These are phyloP conservation scores for Aspergillus sp. DNA, from an alignment of 2,329 filamentous ascomycete species.

Conservation along the genomic window DNA sequence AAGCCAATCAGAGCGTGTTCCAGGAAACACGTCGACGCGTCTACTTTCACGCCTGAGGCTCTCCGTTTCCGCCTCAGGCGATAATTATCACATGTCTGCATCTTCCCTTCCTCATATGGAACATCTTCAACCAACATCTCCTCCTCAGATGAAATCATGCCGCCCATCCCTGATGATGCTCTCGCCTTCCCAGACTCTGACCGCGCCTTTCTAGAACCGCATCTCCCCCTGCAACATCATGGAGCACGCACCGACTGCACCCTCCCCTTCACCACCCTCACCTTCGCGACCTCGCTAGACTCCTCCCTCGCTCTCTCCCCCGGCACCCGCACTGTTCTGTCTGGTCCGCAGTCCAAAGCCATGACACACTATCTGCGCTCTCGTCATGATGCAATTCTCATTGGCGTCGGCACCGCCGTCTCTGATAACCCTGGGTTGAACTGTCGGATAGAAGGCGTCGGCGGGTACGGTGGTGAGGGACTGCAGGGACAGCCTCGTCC, in stretches of 20 bases:
- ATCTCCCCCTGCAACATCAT: slow-evolving; percentile 5
- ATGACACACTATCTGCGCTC: slow-evolving; percentile 95
- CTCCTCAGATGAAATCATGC: background rate
- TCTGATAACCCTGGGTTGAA: slow-evolving; percentile 86
- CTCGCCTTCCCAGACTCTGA: slow-evolving; percentile 4
- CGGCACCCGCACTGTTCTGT: slow-evolving; percentile 73
- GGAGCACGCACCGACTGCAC: slow-evolving; percentile 6
- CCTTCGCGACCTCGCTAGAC: slow-evolving; percentile 86
- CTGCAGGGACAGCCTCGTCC: slow-evolving; percentile 68
- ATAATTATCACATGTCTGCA: background rate
- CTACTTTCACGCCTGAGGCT: no score
- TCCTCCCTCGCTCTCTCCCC: slow-evolving; percentile 70
- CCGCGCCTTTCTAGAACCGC: slow-evolving; percentile 7
- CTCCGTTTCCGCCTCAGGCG: background rate
- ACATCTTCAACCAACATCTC: background rate
- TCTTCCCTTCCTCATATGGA: background rate
- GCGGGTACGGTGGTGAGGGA: slow-evolving; percentile 51
- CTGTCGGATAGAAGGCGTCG: slow-evolving; percentile 66
- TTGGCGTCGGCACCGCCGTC: slow-evolving; percentile 80
- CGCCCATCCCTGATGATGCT: background rate
- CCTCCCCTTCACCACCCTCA: slow-evolving; percentile 67
- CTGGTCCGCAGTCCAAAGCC: slow-evolving; percentile 77
- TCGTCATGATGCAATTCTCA: slow-evolving; percentile 77
- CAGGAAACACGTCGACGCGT: no score
- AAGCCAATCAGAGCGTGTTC: no score